phyloP scores from a whole-genome alignment of 352 stramenopile species.

The Phytophthora megakarya region DNA sequence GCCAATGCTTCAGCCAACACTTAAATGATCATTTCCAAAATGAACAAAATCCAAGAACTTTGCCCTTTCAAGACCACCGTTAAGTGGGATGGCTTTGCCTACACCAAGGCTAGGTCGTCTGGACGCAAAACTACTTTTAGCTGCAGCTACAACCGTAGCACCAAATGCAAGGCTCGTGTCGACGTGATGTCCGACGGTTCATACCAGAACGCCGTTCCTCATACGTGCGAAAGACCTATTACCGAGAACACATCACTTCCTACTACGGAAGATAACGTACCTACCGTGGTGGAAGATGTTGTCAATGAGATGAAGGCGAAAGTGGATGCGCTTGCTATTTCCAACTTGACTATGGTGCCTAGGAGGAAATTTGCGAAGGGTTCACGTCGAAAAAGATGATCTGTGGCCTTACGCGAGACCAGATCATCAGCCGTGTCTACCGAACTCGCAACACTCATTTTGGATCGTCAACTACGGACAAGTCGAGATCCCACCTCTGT shows the following conservation, averaged over 20 bases:
- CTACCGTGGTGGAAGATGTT: neutral
- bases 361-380: constrained; percentile 4
- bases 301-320: constrained; percentile 11
- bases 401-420: constrained; percentile 1
- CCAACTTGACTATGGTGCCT: constrained; percentile 2
- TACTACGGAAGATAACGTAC: neutral
- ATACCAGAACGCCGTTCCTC: constrained; percentile 4
- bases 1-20: neutral
- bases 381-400: constrained; percentile 9
- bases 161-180: constrained; percentile 9
- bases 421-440: constrained; percentile 14
- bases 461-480: constrained; percentile 18
- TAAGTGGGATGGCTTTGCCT: constrained; percentile 4
- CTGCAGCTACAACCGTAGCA: constrained; percentile 10
- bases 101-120: constrained; percentile 11
- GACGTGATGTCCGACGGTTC: constrained; percentile 12
- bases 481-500: constrained; percentile 20
- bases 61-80: constrained; percentile 10
- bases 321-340: constrained; percentile 1
- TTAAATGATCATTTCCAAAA: constrained; percentile 7
- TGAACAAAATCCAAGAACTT: constrained; percentile 10
- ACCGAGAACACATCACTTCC: neutral
- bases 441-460: constrained; percentile 15
- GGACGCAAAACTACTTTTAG: constrained; percentile 9
- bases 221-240: neutral